These are phyloP conservation scores for Fusarium sp. DNA, from an alignment of 2,329 filamentous ascomycete genomes.

Conservation along the genomic window DNA sequence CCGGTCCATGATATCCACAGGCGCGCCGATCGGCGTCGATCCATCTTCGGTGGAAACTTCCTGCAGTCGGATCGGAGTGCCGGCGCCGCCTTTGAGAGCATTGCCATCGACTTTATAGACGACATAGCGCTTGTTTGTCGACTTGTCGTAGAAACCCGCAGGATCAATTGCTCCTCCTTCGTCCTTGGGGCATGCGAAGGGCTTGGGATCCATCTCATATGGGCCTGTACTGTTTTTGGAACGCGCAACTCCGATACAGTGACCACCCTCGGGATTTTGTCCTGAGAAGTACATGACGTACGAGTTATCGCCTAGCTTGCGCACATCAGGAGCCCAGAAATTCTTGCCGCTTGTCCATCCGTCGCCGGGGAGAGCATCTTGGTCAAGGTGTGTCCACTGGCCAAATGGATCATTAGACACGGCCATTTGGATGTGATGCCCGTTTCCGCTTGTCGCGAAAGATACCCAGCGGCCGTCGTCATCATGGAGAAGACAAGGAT, in stretches of 20 bases:
- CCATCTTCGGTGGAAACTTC: conserved; percentile 61
- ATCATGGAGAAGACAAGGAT: conserved; percentile 63
- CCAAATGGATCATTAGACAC: conserved; percentile 59
- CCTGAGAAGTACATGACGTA: conserved; percentile 72
- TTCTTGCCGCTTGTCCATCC: conserved; percentile 65
- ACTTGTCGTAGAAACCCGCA: conserved; percentile 66
- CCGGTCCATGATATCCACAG: conserved; percentile 60
- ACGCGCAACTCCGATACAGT: conserved; percentile 70
- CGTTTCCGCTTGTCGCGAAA: conserved; percentile 65
- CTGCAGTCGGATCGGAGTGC: conserved; percentile 69
- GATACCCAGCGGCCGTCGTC: conserved; percentile 65
- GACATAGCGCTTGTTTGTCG: conserved; percentile 65
- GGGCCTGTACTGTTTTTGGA: conserved; percentile 62
- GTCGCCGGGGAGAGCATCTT: conserved; percentile 66
- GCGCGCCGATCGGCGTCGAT: conserved; percentile 61
- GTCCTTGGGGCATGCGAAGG: conserved; percentile 64
- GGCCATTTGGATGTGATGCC: conserved; percentile 65
- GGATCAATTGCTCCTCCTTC: conserved; percentile 72
- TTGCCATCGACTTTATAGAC: conserved; percentile 76
- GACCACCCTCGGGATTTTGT: conserved; percentile 55
- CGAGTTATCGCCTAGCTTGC: conserved; percentile 58
- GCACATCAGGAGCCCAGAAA: conserved; percentile 72
- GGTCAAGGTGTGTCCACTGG: conserved; percentile 59
- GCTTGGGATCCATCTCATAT: conserved; percentile 59
- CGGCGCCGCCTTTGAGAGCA: conserved; percentile 55